phyloP scores from a whole-genome alignment of 768 basidiomycete genomes.

The Mycena venus region DNA sequence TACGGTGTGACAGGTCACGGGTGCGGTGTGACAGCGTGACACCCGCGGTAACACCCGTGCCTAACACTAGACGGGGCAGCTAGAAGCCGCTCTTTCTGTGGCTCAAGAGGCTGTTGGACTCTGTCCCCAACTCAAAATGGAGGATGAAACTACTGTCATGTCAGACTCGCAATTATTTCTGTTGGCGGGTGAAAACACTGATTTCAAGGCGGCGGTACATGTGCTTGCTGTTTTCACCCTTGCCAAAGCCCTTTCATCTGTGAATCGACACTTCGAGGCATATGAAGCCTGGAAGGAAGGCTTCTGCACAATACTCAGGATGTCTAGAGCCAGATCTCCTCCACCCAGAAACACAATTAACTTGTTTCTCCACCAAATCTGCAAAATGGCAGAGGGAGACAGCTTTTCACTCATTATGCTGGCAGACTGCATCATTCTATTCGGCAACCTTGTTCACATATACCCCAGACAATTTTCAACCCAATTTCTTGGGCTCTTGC shows the following conservation, averaged over 20 bases:
- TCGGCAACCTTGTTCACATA: background rate
- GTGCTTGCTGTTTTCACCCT: background rate
- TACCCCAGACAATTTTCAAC: background rate
- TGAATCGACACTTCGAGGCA: background rate
- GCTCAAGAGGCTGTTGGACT: background rate
- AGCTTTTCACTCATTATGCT: background rate
- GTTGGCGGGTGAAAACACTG: background rate
- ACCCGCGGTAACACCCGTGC: no score
- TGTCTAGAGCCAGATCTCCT: background rate
- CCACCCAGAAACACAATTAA: background rate
- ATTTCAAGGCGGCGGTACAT: background rate
- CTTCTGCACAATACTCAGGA: background rate
- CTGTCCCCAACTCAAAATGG: background rate
- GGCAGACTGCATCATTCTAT: background rate
- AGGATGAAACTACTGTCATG: background rate
- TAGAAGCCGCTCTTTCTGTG: background rate
- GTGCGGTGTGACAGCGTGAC: no score
- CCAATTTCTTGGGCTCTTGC: conserved; percentile 12
- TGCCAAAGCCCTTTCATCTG: background rate
- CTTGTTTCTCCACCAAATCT: background rate
- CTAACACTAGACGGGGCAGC: background rate
- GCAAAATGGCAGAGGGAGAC: background rate
- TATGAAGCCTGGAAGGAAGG: background rate
- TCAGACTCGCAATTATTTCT: background rate
- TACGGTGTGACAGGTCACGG: no score